phyloP scores from a whole-genome alignment of 768 basidiomycete species.

The Auricularia sp. region DNA sequence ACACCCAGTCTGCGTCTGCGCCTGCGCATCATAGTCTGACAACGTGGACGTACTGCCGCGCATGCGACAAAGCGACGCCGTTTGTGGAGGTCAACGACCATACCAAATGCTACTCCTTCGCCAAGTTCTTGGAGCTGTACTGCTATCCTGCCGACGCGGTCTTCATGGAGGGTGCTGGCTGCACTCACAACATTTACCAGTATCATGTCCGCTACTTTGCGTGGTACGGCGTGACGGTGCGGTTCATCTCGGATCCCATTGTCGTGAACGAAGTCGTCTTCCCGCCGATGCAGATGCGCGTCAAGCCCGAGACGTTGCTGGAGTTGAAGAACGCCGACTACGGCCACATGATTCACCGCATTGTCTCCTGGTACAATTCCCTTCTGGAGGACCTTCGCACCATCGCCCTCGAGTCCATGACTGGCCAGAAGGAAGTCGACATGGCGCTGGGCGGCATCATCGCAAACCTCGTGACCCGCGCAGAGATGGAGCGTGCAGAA shows the following conservation, averaged over 20 bases:
- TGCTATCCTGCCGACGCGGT: conserved; percentile 88
- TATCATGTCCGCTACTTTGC: conserved; percentile 91
- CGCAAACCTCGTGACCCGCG: conserved; percentile 55
- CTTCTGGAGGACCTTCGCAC: conserved; percentile 66
- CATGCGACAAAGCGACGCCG: conserved; percentile 69
- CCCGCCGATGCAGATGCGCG: conserved; percentile 77
- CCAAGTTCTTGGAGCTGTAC: conserved; percentile 90
- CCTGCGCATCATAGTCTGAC: conserved; percentile 70
- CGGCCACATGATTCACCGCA: conserved; percentile 59
- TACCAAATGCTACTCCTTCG: conserved; percentile 89
- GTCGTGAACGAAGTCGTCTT: conserved; percentile 78
- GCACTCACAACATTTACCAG: conserved; percentile 88
- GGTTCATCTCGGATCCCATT: conserved; percentile 79
- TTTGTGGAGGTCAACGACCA: conserved; percentile 86
- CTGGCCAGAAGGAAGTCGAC: conserved; percentile 65
- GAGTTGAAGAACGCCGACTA: conserved; percentile 90
- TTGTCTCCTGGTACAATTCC: conserved; percentile 62
- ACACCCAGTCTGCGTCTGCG: conserved; percentile 29
- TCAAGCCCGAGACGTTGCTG: conserved; percentile 79
- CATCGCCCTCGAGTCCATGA: conserved; percentile 69
- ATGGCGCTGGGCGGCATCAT: conserved; percentile 51
- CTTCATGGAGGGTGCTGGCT: conserved; percentile 78
- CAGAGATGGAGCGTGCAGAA: conserved; percentile 59
- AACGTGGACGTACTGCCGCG: conserved; percentile 83
- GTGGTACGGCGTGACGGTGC: conserved; percentile 70